A percentile compares a stretch with the other conserved stretches of the same genome.
Evolutionary conservation across 2,329 filamentous ascomycete species (phyloP).

Genomic region (Colletotrichum somersetense): DNA sequence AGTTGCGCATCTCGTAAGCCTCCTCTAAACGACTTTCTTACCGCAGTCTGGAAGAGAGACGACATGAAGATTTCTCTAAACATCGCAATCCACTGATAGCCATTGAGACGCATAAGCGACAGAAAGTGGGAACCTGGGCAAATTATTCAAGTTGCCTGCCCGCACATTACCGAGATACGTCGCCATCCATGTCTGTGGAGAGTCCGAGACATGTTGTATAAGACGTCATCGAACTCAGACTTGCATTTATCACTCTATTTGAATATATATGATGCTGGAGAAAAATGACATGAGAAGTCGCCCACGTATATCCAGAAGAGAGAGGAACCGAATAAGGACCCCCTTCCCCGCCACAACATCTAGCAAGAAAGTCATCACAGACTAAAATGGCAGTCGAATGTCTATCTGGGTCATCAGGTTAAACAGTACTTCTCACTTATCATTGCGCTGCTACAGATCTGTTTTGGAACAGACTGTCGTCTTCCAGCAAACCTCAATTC

Average conservation of each 20-base stretch:
- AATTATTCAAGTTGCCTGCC: neutral
- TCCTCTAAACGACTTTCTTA: neutral
- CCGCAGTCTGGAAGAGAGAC: neutral
- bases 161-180: neutral
- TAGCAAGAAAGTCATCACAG: neutral
- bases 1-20: no score
- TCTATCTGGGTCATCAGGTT: neutral
- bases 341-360: no score
- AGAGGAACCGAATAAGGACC: no score
- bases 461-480: no score
- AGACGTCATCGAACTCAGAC: neutral
- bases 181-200: neutral
- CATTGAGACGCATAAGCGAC: neutral
- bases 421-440: neutral
- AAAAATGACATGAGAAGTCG: neutral
- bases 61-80: neutral
- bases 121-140: neutral
- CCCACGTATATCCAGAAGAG: no score
- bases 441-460: neutral
- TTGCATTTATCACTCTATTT: neutral
- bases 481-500: no score
- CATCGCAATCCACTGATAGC: neutral
- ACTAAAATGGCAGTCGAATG: neutral
- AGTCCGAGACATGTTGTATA: neutral
- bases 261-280: neutral